A percentile compares a stretch with the other conserved stretches of the same genome.
Conservation (phyloP, 2,329 filamentous ascomycete genomes). For the Microsporum audouinii region DNA sequence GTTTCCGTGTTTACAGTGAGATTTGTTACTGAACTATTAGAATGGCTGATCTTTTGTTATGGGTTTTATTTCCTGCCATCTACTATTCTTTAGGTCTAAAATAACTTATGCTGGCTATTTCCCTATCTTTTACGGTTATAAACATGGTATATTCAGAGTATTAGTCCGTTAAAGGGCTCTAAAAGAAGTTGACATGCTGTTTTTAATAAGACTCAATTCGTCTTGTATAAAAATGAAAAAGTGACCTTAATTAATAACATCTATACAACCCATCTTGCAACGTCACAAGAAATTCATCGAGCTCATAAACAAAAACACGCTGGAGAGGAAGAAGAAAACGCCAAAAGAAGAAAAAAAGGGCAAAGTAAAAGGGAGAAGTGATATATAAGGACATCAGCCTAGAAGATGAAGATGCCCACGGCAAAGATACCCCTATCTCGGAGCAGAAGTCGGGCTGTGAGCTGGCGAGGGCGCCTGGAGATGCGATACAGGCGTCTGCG, state of each 20-base stretch:
- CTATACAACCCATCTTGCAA: neutral
- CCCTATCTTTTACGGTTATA: too few relatives aligned
- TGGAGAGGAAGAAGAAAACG: neutral
- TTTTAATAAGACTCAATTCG: too few relatives aligned
- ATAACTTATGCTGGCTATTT: too few relatives aligned
- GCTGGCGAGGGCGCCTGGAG: neutral
- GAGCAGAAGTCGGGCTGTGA: neutral
- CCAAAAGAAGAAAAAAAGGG: neutral
- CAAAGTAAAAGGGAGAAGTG: neutral
- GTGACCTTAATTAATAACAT: neutral
- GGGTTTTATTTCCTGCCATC: neutral
- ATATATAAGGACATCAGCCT: neutral
- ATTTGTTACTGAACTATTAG: neutral
- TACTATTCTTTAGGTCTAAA: neutral
- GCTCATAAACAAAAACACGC: neutral
- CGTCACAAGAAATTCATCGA: neutral
- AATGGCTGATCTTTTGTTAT: neutral
- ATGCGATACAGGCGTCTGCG: slow-evolving; percentile 15
- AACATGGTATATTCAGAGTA: too few relatives aligned
- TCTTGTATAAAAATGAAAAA: neutral
- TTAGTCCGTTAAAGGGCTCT: too few relatives aligned
- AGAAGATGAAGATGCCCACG: neutral
- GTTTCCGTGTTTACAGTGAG: neutral
- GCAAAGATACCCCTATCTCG: neutral
- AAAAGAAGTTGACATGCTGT: too few relatives aligned